Evolutionary conservation across 345 rosid species (phyloP).

Genomic region (Euphorbia tirucalli): DNA sequence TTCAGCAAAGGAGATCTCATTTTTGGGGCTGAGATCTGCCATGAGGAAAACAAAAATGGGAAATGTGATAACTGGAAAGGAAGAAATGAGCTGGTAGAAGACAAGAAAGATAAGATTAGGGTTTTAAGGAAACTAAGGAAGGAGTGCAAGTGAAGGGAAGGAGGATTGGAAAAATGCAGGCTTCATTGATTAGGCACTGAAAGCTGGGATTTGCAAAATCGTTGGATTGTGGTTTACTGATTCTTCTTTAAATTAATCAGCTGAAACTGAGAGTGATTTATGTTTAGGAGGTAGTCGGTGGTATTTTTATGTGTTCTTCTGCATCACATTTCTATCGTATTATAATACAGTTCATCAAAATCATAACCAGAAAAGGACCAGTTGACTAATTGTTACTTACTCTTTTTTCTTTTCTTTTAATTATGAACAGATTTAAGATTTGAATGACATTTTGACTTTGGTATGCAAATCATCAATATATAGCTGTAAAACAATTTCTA

Average conservation of each 20-base stretch:
- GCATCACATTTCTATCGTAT: not conserved
- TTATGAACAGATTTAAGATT: too few species aligned
- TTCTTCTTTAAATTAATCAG: not conserved
- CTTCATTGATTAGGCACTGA: not conserved
- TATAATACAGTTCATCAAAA: not conserved
- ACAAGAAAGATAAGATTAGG: not conserved
- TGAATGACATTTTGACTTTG: not conserved
- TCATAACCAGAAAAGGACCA: not conserved
- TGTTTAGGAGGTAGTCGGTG: not conserved
- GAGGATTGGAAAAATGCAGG: not conserved
- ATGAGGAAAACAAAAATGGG: conserved; percentile 2
- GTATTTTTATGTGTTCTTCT: not conserved
- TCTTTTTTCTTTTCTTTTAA: too few species aligned
- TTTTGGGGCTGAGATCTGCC: conserved; percentile 60
- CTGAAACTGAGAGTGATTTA: not conserved
- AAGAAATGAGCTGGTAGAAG: not conserved
- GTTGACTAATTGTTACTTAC: not conserved
- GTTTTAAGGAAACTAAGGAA: not conserved
- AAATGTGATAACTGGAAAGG: not conserved
- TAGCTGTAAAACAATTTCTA: too few species aligned
- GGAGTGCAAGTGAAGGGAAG: conserved; percentile 9
- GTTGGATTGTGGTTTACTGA: not conserved
- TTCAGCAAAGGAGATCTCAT: conserved; percentile 76
- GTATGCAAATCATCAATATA: not conserved
- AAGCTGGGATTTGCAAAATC: not conserved